Percentiles rank a stretch among this genome's conserved stretches.
phyloP scores from a whole-genome alignment of 208 protist genomes.

The Trypanosoma lewisi region DNA sequence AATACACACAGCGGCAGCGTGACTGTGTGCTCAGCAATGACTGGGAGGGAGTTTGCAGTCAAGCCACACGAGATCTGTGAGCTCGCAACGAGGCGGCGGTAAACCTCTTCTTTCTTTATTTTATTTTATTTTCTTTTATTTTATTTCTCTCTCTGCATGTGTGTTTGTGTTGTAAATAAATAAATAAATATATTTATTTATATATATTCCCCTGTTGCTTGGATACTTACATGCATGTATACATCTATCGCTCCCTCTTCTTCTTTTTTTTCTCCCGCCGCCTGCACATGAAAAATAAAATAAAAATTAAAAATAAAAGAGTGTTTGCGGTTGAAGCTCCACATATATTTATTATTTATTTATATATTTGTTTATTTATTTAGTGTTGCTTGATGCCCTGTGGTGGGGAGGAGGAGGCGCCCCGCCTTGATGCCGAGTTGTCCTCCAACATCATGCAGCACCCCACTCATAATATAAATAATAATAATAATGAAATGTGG shows the following conservation, averaged over 20 bases:
- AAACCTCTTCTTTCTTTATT: not conserved
- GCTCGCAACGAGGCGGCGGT: conserved; percentile 1
- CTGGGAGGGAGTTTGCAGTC: conserved; percentile 35
- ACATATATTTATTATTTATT: not conserved
- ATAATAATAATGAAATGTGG: too few species aligned
- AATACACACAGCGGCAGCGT: conserved; percentile 32
- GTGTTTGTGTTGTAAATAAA: too few species aligned
- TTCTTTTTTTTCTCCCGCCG: not conserved
- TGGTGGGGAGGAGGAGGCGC: not conserved
- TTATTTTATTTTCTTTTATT: not conserved
- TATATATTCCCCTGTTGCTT: too few species aligned
- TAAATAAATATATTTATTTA: too few species aligned
- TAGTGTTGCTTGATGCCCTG: not conserved
- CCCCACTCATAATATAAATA: not conserved
- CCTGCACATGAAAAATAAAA: not conserved
- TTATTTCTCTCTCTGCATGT: not conserved
- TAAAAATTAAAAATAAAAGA: not conserved
- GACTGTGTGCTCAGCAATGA: conserved; percentile 42
- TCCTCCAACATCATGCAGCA: conserved; percentile 12
- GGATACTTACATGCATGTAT: not conserved
- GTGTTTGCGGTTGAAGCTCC: not conserved
- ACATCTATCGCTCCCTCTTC: not conserved
- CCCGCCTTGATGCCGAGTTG: conserved; percentile 13
- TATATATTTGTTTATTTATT: conserved; percentile 1
- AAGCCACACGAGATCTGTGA: conserved; percentile 58